These are phyloP conservation scores for Cyberlindnera maclurae DNA, from an alignment of 805 yeast genomes.

Conservation along the genomic window DNA sequence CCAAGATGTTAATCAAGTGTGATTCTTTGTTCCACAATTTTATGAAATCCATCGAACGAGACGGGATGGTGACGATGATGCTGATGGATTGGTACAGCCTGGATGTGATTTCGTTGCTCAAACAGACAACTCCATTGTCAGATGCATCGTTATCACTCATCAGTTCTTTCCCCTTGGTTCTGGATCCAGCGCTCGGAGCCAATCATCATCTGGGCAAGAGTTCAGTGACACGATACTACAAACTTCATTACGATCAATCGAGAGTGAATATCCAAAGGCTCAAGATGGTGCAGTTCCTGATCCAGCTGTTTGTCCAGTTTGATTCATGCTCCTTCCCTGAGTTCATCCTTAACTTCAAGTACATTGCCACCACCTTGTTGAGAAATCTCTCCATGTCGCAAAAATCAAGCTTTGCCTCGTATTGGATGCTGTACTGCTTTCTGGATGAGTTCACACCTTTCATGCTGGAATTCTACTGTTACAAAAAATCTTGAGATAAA, in stretches of 20 bases:
- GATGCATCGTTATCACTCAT: neutral
- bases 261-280: conserved; percentile 4
- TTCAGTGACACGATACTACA: conserved; percentile 7
- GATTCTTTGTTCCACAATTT: conserved; percentile 12
- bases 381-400: conserved; percentile 9
- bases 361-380: conserved; percentile 9
- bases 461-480: conserved; percentile 12
- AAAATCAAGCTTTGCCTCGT: conserved; percentile 11
- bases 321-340: conserved; percentile 1
- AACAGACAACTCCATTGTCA: neutral
- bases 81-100: conserved; percentile 11
- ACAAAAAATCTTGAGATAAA: conserved; percentile 4
- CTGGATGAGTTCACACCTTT: conserved; percentile 17
- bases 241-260: neutral
- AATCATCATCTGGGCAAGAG: neutral
- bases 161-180: conserved; percentile 4
- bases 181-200: conserved; percentile 2
- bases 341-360: conserved; percentile 12
- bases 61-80: conserved; percentile 4
- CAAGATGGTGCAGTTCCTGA: conserved; percentile 9
- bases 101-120: conserved; percentile 2
- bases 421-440: conserved; percentile 17
- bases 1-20: conserved; percentile 9
- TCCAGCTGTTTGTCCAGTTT: conserved; percentile 5
- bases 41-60: neutral